phyloP scores from a whole-genome alignment of 2,329 filamentous ascomycete genomes.

The Aspergillus brunneoviolaceus region DNA sequence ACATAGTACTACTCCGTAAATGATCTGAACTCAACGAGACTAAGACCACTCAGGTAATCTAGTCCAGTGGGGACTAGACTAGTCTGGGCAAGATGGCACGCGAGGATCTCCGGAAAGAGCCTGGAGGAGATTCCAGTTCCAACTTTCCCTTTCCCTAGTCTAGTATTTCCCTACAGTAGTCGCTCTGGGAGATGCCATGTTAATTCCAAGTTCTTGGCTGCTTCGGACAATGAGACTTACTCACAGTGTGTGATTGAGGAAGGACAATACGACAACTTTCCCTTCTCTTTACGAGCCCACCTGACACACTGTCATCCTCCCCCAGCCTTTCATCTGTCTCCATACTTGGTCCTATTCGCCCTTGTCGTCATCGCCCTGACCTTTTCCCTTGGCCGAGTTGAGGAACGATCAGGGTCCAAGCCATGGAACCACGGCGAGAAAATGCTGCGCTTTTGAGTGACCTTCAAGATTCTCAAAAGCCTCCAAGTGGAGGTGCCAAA shows the following conservation, averaged over 20 bases:
- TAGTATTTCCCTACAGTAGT: no score
- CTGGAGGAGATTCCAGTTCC: background rate
- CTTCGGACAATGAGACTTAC: no score
- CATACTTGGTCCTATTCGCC: background rate
- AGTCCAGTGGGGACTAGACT: background rate
- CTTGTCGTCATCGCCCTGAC: background rate
- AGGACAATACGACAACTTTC: no score
- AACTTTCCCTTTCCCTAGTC: background rate
- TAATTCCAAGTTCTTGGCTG: no score
- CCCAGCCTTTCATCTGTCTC: no score
- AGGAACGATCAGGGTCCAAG: background rate
- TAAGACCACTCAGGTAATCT: no score
- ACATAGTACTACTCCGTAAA: no score
- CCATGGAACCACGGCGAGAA: background rate
- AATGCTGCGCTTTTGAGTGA: background rate
- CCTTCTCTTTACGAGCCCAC: background rate
- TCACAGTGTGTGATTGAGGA: no score
- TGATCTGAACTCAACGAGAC: no score
- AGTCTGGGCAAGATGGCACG: slow-evolving; percentile 20
- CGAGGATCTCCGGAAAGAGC: slow-evolving; percentile 8
- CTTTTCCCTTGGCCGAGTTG: background rate
- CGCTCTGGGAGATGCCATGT: no score
- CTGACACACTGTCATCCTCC: background rate
- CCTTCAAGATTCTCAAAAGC: background rate
- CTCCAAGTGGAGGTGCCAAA: background rate